Evolutionary conservation across 495 filamentous ascomycete species (phyloP), one percentile per base, ranked within the genome.

Genomic region (Penicillium mononematosum): DNA sequence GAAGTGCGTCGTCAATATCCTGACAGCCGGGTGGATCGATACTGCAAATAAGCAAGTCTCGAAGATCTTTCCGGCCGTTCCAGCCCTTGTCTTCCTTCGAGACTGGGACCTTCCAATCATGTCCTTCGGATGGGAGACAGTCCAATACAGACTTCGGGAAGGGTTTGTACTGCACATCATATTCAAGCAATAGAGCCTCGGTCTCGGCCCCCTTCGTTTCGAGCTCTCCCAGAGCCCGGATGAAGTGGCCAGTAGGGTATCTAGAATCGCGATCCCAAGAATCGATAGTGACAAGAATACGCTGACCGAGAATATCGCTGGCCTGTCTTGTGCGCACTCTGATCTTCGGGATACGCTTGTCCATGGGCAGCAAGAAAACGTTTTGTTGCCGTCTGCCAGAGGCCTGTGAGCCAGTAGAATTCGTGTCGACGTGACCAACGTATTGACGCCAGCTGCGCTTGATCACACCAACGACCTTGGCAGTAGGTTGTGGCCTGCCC

Each of bases 361-460:
- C 92, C 95, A 98, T 98, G 2, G 95, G 92, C 34, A 97, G 82
- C 5, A 98, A 78, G 67, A 98, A 98, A 11, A 98, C 90, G 24
- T 81, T 93, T 69, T 98, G 91, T 63, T 96, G 93, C 55, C 85
- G 86, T 27, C 92, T 80, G 36, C 89, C 88, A 54, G 91, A 83
- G 41, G 76, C 78, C 19, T 84, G 81, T 17, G 87, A 81, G 50
- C 87, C 83, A 38, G 90, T 88, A 14, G 95, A 96, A 14, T 85
- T 88, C 17, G 88, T 83, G 66, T 98, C 94, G 53, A 98, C 82
- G 70, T 96, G 91, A 12, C 94, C 94, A 36, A 98, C 94, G 63
- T 98, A 97, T 68, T 98, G 95, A 32, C 94, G 82, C 94, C 94
- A 98, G 68, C 96, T 96, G 36, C 95, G 83, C 70, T 96, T 96